Evolutionary conservation across 805 yeast genomes (phyloP), one percentile per base, ranked within the genome.

Genomic region (Candida gorgasii): DNA sequence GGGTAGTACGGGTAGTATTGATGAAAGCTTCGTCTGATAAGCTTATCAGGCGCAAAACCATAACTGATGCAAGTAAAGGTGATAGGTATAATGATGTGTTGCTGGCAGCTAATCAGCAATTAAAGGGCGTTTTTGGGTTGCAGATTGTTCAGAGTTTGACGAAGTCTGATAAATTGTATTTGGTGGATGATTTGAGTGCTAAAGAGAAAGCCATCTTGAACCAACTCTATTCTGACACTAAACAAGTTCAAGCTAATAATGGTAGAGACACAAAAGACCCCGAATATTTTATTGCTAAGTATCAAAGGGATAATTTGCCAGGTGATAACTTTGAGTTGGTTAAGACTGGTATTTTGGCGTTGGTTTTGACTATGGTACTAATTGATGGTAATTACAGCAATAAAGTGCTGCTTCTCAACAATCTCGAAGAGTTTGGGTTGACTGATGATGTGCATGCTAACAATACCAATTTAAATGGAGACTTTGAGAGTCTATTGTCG

Each of bases 351-450:
- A 27, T 70, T 2, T 47, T 59, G 26, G 39, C 62, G 23, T 42
- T 66, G 26, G 48, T 68, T 4, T 34, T 69, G 4, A 40, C 65
- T 8, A 29, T 66, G 7, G 42, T 69, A 5, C 53, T 70, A 0
- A 46, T 68, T 12, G 48, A 59, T 27, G 68, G 62, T 19, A 67
- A 68, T 45, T 58, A 62, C 40, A 39, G 65, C 9, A 44, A 54
- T 3, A 71, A 66, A 43, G 23, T 31, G 3, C 60, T 57, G 17
- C 50, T 70, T 13, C 20, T 58, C 1, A 47, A 46, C 9, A 36
- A 42, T 5, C 48, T 70, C 11, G 40, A 35, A 5, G 48, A 47
- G n/a, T 63, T 63, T 36, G 72, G 72, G 1, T 36, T 65, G 3
- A 45, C 64, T 1, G 51, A 48, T 2, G 58, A 50, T 40, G 29